phyloP scores from a whole-genome alignment of 441 rosid genomes.

The Gossypium lobatum region DNA sequence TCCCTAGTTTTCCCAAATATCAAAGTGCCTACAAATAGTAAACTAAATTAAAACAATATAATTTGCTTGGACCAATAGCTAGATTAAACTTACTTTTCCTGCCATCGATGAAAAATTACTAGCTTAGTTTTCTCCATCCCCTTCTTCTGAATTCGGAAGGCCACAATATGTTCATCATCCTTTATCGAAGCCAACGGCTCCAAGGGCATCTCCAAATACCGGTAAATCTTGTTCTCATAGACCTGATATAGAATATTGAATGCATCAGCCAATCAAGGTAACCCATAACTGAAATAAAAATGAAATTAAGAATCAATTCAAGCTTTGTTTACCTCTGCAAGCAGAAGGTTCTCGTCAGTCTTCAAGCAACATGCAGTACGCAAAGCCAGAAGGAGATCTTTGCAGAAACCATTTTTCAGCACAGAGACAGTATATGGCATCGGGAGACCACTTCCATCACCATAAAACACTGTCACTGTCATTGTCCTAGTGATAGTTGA shows the following conservation, averaged over 20 bases:
- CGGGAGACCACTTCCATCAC: constrained; percentile 44
- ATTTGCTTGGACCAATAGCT: background rate
- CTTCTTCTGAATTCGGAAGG: constrained; percentile 49
- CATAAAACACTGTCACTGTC: constrained; percentile 46
- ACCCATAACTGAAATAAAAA: background rate
- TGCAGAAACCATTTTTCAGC: constrained; percentile 44
- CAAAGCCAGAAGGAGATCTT: constrained; percentile 50
- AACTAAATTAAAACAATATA: background rate
- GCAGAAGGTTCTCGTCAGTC: constrained; percentile 47
- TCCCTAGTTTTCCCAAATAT: no score
- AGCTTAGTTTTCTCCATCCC: constrained; percentile 55
- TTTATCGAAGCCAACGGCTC: constrained; percentile 38
- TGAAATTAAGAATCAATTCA: background rate
- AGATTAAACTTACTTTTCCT: constrained; percentile 42
- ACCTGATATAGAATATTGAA: constrained; percentile 28
- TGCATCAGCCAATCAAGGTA: constrained; percentile 22
- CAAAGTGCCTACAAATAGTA: background rate
- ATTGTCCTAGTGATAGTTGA: constrained; percentile 50
- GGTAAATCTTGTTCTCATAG: constrained; percentile 35
- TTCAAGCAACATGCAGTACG: constrained; percentile 53
- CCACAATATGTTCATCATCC: constrained; percentile 55
- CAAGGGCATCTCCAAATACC: constrained; percentile 37
- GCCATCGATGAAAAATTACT: constrained; percentile 55
- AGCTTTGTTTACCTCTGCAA: constrained; percentile 44
- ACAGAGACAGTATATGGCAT: constrained; percentile 51